Percentiles rank a stretch among this genome's conserved stretches.
phyloP scores from a whole-genome alignment of 495 filamentous ascomycete genomes.

The Xylona heveae region DNA sequence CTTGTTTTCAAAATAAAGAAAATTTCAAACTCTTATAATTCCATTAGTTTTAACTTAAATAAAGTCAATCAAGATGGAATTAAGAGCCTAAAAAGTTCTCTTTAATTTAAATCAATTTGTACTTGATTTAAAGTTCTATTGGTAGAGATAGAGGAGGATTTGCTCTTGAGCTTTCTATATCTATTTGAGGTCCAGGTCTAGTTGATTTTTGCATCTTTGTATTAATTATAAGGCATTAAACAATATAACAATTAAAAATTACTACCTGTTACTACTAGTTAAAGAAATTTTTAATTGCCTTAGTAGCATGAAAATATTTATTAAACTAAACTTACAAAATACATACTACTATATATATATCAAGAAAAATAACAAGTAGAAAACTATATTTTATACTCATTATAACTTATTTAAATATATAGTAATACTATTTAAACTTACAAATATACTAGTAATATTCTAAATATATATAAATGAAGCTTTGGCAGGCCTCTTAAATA shows the following conservation, averaged over 20 bases:
- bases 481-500: slow-evolving; percentile 2
- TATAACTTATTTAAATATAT: slow-evolving; percentile 6
- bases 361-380: slow-evolving; percentile 7
- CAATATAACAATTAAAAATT: slow-evolving; percentile 8
- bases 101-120: too few species aligned
- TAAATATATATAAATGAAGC: slow-evolving; percentile 5
- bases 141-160: too few species aligned
- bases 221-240: slow-evolving; percentile 10
- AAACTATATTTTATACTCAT: slow-evolving; percentile 7
- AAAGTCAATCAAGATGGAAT: too few species aligned
- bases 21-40: too few species aligned
- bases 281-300: slow-evolving; percentile 6
- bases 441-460: slow-evolving; percentile 4
- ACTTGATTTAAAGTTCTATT: too few species aligned
- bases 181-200: too few species aligned
- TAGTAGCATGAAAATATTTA: slow-evolving; percentile 3
- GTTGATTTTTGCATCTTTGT: slow-evolving; percentile 8
- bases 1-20: neutral
- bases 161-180: too few species aligned
- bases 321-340: slow-evolving; percentile 7
- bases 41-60: too few species aligned
- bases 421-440: slow-evolving; percentile 8
- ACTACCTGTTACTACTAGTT: slow-evolving; percentile 7
- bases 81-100: too few species aligned
- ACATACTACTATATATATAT: slow-evolving; percentile 7